Conservation (phyloP, 2,329 filamentous ascomycete genomes). For the Decorospora gaudefroyi region DNA sequence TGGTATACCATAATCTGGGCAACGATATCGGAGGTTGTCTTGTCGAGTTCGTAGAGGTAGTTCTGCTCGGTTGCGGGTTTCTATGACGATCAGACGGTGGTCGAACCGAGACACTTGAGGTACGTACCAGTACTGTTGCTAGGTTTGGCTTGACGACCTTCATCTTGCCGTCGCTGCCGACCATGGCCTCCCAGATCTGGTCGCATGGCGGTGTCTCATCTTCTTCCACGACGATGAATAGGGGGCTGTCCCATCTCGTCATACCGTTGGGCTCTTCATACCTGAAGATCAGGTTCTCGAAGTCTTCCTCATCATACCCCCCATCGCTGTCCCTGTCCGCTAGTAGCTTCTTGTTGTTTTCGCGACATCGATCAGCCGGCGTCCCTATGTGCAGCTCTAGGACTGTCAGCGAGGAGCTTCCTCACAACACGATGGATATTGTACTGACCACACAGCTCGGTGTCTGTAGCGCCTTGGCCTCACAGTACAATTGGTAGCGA, state of each 20-base stretch:
- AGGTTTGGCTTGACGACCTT: conserved; percentile 74
- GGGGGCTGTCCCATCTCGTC: conserved; percentile 80
- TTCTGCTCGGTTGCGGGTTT: conserved; percentile 67
- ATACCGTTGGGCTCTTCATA: conserved; percentile 88
- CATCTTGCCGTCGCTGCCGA: conserved; percentile 63
- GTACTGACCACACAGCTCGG: conserved; percentile 70
- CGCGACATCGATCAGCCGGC: conserved; percentile 59
- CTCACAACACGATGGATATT: neutral
- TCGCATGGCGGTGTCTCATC: conserved; percentile 71
- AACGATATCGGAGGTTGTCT: conserved; percentile 76
- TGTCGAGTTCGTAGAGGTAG: conserved; percentile 80
- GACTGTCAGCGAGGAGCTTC: conserved; percentile 37
- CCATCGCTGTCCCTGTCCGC: conserved; percentile 45
- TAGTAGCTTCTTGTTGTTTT: conserved; percentile 64
- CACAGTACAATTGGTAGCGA: conserved; percentile 83
- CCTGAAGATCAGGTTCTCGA: conserved; percentile 78
- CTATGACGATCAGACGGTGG: conserved; percentile 28
- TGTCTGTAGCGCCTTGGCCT: conserved; percentile 78
- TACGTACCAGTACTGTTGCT: conserved; percentile 66
- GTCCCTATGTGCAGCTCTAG: conserved; percentile 63
- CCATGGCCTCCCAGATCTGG: conserved; percentile 73
- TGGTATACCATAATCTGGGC: conserved; percentile 70
- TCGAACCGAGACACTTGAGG: neutral
- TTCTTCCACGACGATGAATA: conserved; percentile 78
- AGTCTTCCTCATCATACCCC: conserved; percentile 64